A percentile compares a stretch with the other conserved stretches of the same genome.
These are phyloP conservation scores for Xylaria polymorpha DNA, from an alignment of 2,329 filamentous ascomycete species.

Conservation along the genomic window DNA sequence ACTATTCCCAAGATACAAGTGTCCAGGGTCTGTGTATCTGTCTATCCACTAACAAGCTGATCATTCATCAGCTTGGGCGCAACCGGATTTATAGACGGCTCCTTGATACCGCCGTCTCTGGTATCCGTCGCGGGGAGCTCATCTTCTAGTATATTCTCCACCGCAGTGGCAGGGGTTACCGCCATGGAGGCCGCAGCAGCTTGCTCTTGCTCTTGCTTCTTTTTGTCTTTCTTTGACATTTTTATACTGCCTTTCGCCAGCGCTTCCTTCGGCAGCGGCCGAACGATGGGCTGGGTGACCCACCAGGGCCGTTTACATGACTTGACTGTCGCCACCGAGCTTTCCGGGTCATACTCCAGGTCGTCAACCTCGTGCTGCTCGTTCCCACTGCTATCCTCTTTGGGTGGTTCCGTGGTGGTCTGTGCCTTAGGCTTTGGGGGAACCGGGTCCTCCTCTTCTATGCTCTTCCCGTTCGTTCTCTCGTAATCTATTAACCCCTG, in stretches of 20 bases:
- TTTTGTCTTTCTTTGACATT: conserved; percentile 74
- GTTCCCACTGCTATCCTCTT: conserved; percentile 42
- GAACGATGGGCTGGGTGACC: conserved; percentile 87
- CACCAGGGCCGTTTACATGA: conserved; percentile 87
- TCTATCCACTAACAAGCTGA: conserved; percentile 47
- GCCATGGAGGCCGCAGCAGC: conserved; percentile 32
- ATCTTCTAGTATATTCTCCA: conserved; percentile 24
- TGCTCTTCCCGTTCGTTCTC: conserved; percentile 61
- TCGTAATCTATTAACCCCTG: conserved; percentile 77
- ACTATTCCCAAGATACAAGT: neutral
- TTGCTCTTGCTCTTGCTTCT: conserved; percentile 54
- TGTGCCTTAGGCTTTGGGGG: conserved; percentile 37
- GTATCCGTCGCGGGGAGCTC: conserved; percentile 44
- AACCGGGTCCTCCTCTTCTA: conserved; percentile 50
- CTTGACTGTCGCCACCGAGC: conserved; percentile 74
- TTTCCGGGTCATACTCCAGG: conserved; percentile 60
- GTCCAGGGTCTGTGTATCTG: conserved; percentile 6
- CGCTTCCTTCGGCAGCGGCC: conserved; percentile 89
- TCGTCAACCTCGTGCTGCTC: conserved; percentile 45
- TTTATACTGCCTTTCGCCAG: conserved; percentile 81
- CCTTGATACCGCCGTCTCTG: conserved; percentile 40
- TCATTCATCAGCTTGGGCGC: conserved; percentile 40
- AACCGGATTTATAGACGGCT: conserved; percentile 43
- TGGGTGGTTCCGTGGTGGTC: conserved; percentile 37
- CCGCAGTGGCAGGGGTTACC: conserved; percentile 35